Evolutionary conservation across 2,329 filamentous ascomycete species (phyloP).

Genomic region (Colletotrichum brevisporum): DNA sequence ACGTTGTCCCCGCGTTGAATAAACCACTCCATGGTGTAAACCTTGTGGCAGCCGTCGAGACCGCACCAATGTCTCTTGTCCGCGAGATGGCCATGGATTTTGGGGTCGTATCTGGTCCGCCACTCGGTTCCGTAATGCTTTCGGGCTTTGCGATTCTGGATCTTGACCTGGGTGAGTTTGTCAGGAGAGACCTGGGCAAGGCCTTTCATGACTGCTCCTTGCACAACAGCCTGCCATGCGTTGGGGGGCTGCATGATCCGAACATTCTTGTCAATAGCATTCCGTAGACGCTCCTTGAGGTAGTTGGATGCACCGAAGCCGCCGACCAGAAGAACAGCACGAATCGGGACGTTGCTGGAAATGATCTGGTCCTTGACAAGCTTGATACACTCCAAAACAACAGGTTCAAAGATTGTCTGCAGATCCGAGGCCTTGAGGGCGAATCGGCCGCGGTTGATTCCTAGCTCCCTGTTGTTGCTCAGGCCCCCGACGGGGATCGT

Average conservation of each 20-base stretch:
- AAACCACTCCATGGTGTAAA: slow-evolving; percentile 60
- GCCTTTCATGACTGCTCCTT: slow-evolving; percentile 66
- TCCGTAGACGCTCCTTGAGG: slow-evolving; percentile 57
- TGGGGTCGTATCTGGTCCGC: slow-evolving; percentile 83
- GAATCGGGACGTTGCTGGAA: slow-evolving; percentile 57
- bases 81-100: slow-evolving; percentile 69
- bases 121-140: slow-evolving; percentile 87
- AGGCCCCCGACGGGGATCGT: slow-evolving; percentile 53
- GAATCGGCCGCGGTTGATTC: slow-evolving; percentile 54
- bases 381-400: slow-evolving; percentile 58
- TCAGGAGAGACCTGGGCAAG: slow-evolving; percentile 54
- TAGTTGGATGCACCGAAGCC: slow-evolving; percentile 64
- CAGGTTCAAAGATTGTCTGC: slow-evolving; percentile 59
- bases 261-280: slow-evolving; percentile 51
- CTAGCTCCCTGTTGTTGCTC: slow-evolving; percentile 53
- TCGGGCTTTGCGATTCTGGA: slow-evolving; percentile 72
- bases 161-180: slow-evolving; percentile 52
- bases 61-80: slow-evolving; percentile 54
- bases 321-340: slow-evolving; percentile 63
- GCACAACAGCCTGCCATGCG: slow-evolving; percentile 65
- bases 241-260: slow-evolving; percentile 63
- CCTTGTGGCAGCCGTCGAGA: slow-evolving; percentile 53
- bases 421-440: slow-evolving; percentile 55
- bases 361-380: slow-evolving; percentile 60
- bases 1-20: slow-evolving; percentile 56